Evolutionary conservation across 2,329 filamentous ascomycete species (phyloP), one percentile per base, ranked within the genome.

Genomic region (Verticillium albo-atrum): DNA sequence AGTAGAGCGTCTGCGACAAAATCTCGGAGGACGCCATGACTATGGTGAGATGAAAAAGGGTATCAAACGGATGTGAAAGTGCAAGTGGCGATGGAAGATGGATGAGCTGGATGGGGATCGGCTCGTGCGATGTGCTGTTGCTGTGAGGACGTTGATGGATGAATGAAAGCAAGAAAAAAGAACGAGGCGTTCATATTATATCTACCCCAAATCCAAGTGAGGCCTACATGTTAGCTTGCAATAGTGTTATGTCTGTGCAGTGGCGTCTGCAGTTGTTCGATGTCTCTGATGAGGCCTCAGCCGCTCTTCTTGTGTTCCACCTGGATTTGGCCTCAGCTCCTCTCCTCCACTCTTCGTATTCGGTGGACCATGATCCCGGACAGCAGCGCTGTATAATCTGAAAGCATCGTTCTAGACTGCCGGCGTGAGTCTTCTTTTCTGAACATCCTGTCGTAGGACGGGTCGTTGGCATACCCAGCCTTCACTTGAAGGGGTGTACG

Each of bases 1-100:
- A 79, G 57, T 80, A 77, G 28, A 85, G 77, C 15, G 82, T 83
- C 58, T 82, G 74, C 6, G 82, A 82, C 35, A 84, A 74, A 51
- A 75, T 67, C 27, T 72, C 68, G 4, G 68, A 66, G 54, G 72
- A 74, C 54, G 73, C 68, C 73, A 76, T 76, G 30, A 23, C 61
- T 47, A 20, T 47, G n/a, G 42, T 51, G 7, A 35, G 23, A n/a
- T 37, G 55, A 26, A 3, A 17, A n/a, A n/a, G 14, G 26, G 37
- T 50, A 9, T 50, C 20, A 12, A 37, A 23, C 7, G 20, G 42
- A 9, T 23, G 12, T 3, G n/a, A 47, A 25, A n/a, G 52, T 6
- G 52, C 14, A 6, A 10, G 6, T 25, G 52, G 52, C 52, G 26
- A 54, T 30, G 25, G 3, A 20, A 20, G 5, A 9, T 47, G 6